phyloP scores from a whole-genome alignment of 176 grass and related monocot species.

The Ensete glaucum region DNA sequence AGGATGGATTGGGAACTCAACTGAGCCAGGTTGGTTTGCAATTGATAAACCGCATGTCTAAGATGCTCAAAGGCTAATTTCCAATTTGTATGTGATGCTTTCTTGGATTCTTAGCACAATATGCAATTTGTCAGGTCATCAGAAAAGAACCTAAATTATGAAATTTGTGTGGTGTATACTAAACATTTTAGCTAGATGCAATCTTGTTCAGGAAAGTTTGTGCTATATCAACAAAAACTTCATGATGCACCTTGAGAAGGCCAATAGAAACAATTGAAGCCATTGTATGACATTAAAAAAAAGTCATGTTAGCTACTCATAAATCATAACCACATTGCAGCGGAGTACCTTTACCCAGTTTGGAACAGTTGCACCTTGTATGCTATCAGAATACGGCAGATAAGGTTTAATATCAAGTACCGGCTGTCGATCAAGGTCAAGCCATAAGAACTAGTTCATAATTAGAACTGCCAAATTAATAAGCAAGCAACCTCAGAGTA shows the following conservation, averaged over 20 bases:
- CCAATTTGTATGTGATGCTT: too few relatives aligned
- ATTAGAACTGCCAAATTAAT: conserved; percentile 20
- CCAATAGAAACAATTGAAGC: background rate
- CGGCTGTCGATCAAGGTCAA: conserved; percentile 56
- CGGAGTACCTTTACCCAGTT: conserved; percentile 60
- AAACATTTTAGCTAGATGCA: background rate
- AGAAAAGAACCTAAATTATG: background rate
- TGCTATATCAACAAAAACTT: too few relatives aligned
- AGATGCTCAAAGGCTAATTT: too few relatives aligned
- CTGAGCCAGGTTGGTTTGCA: too few relatives aligned
- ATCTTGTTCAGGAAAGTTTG: background rate
- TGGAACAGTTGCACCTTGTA: conserved; percentile 47
- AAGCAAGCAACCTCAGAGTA: background rate
- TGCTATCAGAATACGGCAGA: conserved; percentile 74
- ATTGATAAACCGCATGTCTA: too few relatives aligned
- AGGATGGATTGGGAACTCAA: too few relatives aligned
- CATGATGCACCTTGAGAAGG: too few relatives aligned
- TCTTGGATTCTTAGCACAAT: background rate
- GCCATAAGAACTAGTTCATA: conserved; percentile 29
- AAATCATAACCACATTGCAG: background rate
- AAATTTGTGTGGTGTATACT: background rate
- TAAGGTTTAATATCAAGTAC: conserved; percentile 97
- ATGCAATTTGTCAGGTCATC: background rate
- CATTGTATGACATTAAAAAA: background rate
- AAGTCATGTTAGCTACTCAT: too few relatives aligned